phyloP scores from a whole-genome alignment of 108 stramenopile species.

The Skeletonema tropicum region DNA sequence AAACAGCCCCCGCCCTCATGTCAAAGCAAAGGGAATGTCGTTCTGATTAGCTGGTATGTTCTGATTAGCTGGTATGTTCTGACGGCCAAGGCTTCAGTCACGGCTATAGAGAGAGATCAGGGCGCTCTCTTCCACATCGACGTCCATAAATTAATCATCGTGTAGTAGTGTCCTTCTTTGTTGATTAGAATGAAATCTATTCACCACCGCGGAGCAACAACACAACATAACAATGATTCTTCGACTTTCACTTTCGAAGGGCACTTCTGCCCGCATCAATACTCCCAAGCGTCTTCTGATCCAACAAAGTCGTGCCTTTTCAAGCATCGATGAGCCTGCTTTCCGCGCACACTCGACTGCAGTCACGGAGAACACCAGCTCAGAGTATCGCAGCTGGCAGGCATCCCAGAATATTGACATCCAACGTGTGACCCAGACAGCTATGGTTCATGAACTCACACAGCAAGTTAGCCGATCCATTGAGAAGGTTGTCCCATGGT shows the following conservation, averaged over 20 bases:
- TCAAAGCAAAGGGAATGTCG: no score
- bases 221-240: constrained; percentile 11
- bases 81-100: no score
- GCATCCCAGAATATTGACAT: constrained; percentile 78
- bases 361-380: not conserved
- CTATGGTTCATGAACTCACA: constrained; percentile 84
- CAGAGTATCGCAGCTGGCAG: constrained; percentile 61
- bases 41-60: no score
- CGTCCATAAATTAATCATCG: no score
- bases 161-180: not conserved
- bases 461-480: constrained; percentile 71
- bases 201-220: not conserved
- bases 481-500: constrained; percentile 94
- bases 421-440: constrained; percentile 76
- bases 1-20: no score
- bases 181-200: not conserved
- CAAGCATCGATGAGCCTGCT: constrained; percentile 4
- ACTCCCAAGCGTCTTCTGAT: constrained; percentile 6
- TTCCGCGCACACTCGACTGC: constrained; percentile 22
- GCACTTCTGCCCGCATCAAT: constrained; percentile 12
- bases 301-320: constrained; percentile 14
- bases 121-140: no score
- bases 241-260: constrained; percentile 2
- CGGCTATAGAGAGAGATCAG: no score
- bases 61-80: no score